A percentile compares a stretch with the other conserved stretches of the same genome.
phyloP scores from a whole-genome alignment of 352 stramenopile species.

The Pythium diclinum region DNA sequence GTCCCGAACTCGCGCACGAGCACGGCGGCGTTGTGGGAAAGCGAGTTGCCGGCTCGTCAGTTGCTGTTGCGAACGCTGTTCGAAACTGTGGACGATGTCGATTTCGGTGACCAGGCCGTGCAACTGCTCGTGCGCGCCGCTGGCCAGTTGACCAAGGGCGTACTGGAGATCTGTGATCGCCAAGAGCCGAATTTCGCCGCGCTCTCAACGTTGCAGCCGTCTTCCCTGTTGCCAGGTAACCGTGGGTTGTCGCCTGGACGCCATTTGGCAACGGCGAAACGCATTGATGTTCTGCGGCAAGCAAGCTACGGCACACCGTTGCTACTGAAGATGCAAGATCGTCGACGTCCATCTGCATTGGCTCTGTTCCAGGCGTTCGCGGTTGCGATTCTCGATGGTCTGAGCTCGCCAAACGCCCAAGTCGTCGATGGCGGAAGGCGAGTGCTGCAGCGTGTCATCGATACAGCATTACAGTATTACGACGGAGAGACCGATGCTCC shows the following conservation, averaged over 20 bases:
- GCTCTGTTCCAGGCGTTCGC: conserved; percentile 70
- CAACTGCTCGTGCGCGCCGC: conserved; percentile 55
- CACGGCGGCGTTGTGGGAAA: conserved; percentile 31
- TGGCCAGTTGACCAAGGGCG: conserved; percentile 49
- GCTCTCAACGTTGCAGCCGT: conserved; percentile 67
- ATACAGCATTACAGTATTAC: conserved; percentile 38
- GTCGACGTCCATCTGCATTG: conserved; percentile 28
- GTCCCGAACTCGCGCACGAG: background rate
- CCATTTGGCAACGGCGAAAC: conserved; percentile 73
- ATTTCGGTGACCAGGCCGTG: conserved; percentile 58
- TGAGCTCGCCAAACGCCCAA: conserved; percentile 60
- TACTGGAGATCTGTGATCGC: conserved; percentile 49
- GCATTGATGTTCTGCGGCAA: conserved; percentile 75
- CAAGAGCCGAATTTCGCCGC: conserved; percentile 62
- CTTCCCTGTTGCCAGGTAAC: conserved; percentile 69
- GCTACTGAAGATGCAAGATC: conserved; percentile 36
- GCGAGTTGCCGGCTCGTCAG: conserved; percentile 43
- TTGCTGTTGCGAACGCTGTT: conserved; percentile 64
- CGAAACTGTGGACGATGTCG: conserved; percentile 71
- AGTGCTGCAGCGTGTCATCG: conserved; percentile 51
- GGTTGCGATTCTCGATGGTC: conserved; percentile 50
- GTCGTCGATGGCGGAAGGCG: conserved; percentile 57
- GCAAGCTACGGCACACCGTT: conserved; percentile 66
- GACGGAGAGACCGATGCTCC: conserved; percentile 3
- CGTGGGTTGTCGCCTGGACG: conserved; percentile 73